These are phyloP conservation scores for Salix suchowensis DNA, from an alignment of 345 rosid species.

Conservation along the genomic window DNA sequence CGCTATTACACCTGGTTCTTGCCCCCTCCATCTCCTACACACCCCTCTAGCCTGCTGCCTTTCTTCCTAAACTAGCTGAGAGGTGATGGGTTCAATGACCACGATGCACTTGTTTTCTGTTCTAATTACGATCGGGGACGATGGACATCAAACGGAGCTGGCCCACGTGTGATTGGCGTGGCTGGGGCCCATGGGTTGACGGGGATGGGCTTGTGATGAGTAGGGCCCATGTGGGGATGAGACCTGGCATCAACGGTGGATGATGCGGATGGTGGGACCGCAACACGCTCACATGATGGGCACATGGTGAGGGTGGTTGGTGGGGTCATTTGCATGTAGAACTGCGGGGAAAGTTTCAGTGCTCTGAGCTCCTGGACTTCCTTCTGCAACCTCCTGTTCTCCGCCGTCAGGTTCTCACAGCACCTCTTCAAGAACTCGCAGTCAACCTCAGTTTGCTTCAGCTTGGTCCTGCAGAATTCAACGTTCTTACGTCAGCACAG, in stretches of 20 bases:
- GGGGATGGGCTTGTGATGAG: conserved; percentile 20
- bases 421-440: conserved; percentile 92
- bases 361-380: conserved; percentile 94
- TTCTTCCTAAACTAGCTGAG: not conserved
- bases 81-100: conserved; percentile 4
- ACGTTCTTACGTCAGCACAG: conserved; percentile 1
- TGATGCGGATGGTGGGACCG: conserved; percentile 49
- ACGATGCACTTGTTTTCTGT: conserved; percentile 7
- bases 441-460: conserved; percentile 98
- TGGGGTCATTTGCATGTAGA: conserved; percentile 98
- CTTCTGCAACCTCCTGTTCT: conserved; percentile 90
- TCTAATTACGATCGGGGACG: conserved; percentile 48
- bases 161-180: conserved; percentile 30
- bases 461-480: conserved; percentile 60
- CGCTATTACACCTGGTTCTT: conserved; percentile 3
- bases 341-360: conserved; percentile 89
- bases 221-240: conserved; percentile 13
- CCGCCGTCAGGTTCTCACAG: conserved; percentile 94
- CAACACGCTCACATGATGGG: conserved; percentile 93
- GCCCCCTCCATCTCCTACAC: conserved; percentile 6
- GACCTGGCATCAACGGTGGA: conserved; percentile 32
- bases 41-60: not conserved
- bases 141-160: conserved; percentile 36
- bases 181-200: conserved; percentile 52
- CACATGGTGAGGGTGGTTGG: conserved; percentile 99